Evolutionary conservation across 2,329 filamentous ascomycete genomes (phyloP), one percentile per base, ranked within the genome.

Genomic region (Fusarium sacchari): DNA sequence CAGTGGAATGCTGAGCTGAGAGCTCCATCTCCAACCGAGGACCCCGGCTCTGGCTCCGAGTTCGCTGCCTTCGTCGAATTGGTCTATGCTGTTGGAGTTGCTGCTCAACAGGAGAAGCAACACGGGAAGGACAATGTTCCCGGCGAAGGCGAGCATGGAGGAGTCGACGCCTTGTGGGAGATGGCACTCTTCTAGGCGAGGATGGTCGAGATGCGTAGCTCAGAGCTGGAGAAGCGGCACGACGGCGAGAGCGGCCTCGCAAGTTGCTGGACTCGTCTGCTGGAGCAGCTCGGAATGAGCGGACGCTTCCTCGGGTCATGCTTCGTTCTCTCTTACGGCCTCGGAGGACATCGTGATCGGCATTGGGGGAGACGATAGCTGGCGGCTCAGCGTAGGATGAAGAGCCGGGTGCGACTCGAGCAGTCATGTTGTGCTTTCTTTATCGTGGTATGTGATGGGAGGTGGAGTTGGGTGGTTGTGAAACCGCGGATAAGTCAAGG

Each of bases 61-160:
- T 82, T 58, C 82, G 77, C 67, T 82, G 81, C n/a, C 81, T 80
- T 52, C 82, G 81, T 28, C 81, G 79, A 46, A 73, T 64, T 24
- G 78, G 73, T 22, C 74, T 72, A 26, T 77, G 76, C 67, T 80
- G 76, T n/a, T 64, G 67, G 8, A 58, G 71, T 34, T 78, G 77
- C 71, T 80, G 77, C n/a, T 78, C 80, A 32, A 80, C 74, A 6
- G 82, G 81, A 11, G 83, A 83, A 4, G 80, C 71, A 24, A 81
- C 81, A 26, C 83, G 79, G 18, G 83, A 85, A 17, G 83, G 83
- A 65, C 83, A 84, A 69, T 86, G 85, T 71, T 84, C 84, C 26
- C 86, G 83, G 44, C 84, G 79, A 20, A 85, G 80, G 18, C 83
- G 79, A 44, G 83, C 82, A 63, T 83, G 81, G 22, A 86, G 80